phyloP scores from a whole-genome alignment of 176 grass and related monocot species.

The Poa pratensis region DNA sequence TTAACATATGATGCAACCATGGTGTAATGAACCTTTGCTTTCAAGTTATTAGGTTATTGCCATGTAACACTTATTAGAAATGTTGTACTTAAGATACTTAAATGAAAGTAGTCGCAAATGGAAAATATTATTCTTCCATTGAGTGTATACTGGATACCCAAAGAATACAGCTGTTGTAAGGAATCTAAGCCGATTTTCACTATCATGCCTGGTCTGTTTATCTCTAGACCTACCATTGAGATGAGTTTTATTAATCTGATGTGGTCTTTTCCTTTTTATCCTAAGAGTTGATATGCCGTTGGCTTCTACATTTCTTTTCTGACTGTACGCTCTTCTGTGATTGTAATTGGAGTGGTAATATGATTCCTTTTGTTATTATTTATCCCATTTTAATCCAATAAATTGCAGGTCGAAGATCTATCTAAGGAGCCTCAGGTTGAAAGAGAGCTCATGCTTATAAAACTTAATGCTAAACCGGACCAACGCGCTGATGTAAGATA shows the following conservation, averaged over 20 bases:
- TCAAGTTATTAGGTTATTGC: not conserved
- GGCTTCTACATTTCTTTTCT: conserved; percentile 10
- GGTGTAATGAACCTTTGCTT: no score
- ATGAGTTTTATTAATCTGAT: not conserved
- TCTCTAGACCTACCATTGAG: not conserved
- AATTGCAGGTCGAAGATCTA: conserved; percentile 88
- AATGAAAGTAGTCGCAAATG: not conserved
- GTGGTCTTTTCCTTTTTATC: conserved; percentile 5
- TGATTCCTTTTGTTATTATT: not conserved
- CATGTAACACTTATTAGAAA: not conserved
- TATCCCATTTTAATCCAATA: conserved; percentile 24
- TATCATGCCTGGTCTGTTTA: not conserved
- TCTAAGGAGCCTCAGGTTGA: conserved; percentile 95
- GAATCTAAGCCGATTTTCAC: not conserved
- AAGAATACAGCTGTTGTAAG: conserved; percentile 10
- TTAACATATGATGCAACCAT: not conserved
- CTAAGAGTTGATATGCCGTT: not conserved
- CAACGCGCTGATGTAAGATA: conserved; percentile 71
- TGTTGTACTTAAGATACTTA: not conserved
- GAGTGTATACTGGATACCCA: not conserved
- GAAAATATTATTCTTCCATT: not conserved
- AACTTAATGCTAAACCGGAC: conserved; percentile 73
- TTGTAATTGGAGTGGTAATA: not conserved
- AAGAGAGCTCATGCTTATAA: conserved; percentile 98
- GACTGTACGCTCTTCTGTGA: not conserved